Conservation (phyloP, 2,329 filamentous ascomycete species). For the Verticillium tricorpus region DNA sequence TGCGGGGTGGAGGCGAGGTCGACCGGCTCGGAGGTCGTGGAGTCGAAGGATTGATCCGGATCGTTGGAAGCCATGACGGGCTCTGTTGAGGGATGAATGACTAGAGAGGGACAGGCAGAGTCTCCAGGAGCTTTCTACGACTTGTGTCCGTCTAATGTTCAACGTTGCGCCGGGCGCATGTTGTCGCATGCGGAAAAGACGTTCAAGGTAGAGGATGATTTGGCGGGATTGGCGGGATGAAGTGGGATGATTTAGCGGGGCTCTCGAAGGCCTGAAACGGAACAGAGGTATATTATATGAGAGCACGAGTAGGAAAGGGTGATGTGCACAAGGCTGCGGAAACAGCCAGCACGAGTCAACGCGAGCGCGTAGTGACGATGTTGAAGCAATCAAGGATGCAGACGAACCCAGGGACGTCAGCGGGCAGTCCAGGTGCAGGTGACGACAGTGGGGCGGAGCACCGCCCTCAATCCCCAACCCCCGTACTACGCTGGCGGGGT, state of each 20-base stretch:
- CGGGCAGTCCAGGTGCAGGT: background rate
- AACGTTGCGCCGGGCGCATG: background rate
- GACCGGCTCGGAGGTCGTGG: constrained; percentile 34
- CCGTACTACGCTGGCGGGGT: background rate
- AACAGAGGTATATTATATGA: background rate
- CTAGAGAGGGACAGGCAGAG: background rate
- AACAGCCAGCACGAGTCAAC: background rate
- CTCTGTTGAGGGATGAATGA: background rate
- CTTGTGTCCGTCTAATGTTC: background rate
- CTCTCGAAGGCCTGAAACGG: background rate
- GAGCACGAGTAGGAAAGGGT: background rate
- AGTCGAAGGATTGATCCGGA: constrained; percentile 19
- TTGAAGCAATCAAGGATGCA: background rate
- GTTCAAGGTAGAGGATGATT: too few species aligned
- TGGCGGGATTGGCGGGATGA: background rate
- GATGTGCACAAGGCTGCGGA: background rate
- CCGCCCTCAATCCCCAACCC: background rate
- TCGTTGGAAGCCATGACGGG: background rate
- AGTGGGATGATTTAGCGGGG: background rate
- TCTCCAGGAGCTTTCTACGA: background rate
- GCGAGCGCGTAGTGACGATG: background rate
- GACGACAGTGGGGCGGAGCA: background rate
- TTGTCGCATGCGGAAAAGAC: background rate
- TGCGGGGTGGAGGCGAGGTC: constrained; percentile 45
- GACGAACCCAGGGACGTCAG: background rate